Conservation (phyloP, 257 asterid species). For the Coffea eugenioides region DNA sequence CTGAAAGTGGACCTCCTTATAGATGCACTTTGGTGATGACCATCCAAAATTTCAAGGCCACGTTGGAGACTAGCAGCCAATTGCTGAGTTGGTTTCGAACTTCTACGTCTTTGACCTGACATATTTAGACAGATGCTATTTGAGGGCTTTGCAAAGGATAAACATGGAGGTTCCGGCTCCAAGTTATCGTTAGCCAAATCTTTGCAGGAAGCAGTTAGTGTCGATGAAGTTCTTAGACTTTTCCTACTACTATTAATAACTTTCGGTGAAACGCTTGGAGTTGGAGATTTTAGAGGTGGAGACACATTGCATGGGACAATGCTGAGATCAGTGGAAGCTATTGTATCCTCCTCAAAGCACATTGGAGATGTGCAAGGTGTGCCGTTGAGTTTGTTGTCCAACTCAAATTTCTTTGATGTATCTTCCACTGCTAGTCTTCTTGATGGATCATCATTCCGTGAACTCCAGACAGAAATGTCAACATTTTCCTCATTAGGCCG, state of each 20-base stretch:
- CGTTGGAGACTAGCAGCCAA: slow-evolving; percentile 83
- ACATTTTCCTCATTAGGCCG: slow-evolving; percentile 20
- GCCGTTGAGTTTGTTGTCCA: slow-evolving; percentile 22
- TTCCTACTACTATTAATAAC: slow-evolving; percentile 56
- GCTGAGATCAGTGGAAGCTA: slow-evolving; percentile 31
- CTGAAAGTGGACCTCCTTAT: slow-evolving; percentile 74
- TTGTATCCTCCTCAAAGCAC: slow-evolving; percentile 32
- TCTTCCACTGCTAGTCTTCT: slow-evolving; percentile 21
- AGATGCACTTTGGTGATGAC: slow-evolving; percentile 65
- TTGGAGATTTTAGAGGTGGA: slow-evolving; percentile 65
- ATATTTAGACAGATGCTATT: slow-evolving; percentile 44
- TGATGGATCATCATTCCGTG: slow-evolving; percentile 26
- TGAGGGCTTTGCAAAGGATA: slow-evolving; percentile 53
- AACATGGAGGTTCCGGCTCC: slow-evolving; percentile 34
- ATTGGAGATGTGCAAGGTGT: slow-evolving; percentile 39
- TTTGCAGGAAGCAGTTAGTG: slow-evolving; percentile 52
- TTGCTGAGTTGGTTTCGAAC: slow-evolving; percentile 64
- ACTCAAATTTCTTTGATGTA: slow-evolving; percentile 28
- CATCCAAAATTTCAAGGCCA: slow-evolving; percentile 78
- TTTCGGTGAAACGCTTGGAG: slow-evolving; percentile 88
- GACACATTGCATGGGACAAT: slow-evolving; percentile 40
- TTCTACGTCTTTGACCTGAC: slow-evolving; percentile 42
- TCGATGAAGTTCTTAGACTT: slow-evolving; percentile 76
- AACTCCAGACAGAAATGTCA: slow-evolving; percentile 23
- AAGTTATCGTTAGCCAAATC: slow-evolving; percentile 31